phyloP scores from a whole-genome alignment of 345 rosid species.

The Euphorbia peplus region DNA sequence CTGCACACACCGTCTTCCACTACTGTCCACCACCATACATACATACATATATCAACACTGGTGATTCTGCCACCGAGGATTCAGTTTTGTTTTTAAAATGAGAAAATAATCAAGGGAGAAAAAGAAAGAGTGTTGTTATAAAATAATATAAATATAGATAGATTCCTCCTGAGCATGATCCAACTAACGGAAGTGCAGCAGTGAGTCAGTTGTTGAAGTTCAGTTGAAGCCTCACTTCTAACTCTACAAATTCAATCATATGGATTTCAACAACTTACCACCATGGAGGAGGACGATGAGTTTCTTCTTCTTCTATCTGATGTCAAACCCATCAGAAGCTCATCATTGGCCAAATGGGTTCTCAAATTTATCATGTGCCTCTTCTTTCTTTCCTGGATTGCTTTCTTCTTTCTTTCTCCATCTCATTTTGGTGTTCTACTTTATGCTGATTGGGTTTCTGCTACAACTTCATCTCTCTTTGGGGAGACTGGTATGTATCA shows the following conservation, averaged over 20 bases:
- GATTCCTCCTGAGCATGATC: too few species aligned
- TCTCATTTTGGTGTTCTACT: conserved; percentile 31
- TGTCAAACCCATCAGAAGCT: conserved; percentile 13
- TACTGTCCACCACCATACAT: too few species aligned
- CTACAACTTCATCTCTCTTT: conserved; percentile 34
- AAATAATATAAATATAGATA: too few species aligned
- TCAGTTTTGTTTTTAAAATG: too few species aligned
- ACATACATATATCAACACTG: too few species aligned
- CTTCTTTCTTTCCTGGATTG: conserved; percentile 52
- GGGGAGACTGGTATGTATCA: conserved; percentile 49
- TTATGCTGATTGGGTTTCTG: conserved; percentile 20
- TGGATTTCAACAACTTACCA: background rate
- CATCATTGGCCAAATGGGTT: conserved; percentile 44
- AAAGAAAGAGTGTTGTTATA: too few species aligned
- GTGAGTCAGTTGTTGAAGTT: background rate
- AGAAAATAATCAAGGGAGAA: too few species aligned
- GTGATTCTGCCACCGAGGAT: too few species aligned
- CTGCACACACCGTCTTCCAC: too few species aligned
- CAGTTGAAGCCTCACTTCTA: background rate
- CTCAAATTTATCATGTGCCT: conserved; percentile 50
- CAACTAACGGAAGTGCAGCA: too few species aligned
- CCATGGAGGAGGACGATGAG: background rate
- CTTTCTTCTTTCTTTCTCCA: conserved; percentile 49
- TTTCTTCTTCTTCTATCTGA: background rate
- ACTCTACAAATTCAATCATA: background rate